A percentile compares a stretch with the other conserved stretches of the same genome.
These are phyloP conservation scores for Boletus mariae DNA, from an alignment of 1,284 basidiomycete species.

Conservation along the genomic window DNA sequence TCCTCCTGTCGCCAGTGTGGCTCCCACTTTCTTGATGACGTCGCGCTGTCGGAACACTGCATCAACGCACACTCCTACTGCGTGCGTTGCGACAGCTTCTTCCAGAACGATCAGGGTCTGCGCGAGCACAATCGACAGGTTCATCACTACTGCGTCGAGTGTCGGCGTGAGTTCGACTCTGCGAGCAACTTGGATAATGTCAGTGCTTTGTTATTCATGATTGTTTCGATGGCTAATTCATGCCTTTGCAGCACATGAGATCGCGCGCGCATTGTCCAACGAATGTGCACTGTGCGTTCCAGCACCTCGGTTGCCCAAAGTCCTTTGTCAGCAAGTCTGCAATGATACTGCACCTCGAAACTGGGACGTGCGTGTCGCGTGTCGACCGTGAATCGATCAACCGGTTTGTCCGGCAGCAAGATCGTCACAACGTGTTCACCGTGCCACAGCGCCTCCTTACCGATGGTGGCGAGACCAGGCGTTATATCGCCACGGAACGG, in stretches of 20 bases:
- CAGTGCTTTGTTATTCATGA: background rate
- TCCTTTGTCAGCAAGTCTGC: constrained; percentile 43
- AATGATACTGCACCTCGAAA: constrained; percentile 46
- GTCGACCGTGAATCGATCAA: constrained; percentile 35
- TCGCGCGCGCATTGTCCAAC: constrained; percentile 39
- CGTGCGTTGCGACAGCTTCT: constrained; percentile 37
- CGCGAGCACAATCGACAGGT: constrained; percentile 46
- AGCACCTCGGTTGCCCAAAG: constrained; percentile 34
- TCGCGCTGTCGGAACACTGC: constrained; percentile 34
- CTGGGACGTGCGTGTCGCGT: constrained; percentile 41
- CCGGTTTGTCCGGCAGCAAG: constrained; percentile 33
- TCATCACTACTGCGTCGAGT: constrained; percentile 48
- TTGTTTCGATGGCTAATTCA: background rate
- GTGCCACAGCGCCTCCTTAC: constrained; percentile 36
- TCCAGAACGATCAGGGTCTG: constrained; percentile 36
- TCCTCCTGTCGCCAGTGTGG: constrained; percentile 45
- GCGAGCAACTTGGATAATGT: constrained; percentile 34
- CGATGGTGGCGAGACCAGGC: constrained; percentile 3
- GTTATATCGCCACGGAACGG: constrained; percentile 37
- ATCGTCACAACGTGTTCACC: constrained; percentile 34
- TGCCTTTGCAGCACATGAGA: constrained; percentile 33
- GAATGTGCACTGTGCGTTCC: constrained; percentile 39
- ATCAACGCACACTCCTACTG: constrained; percentile 41
- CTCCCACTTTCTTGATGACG: constrained; percentile 30
- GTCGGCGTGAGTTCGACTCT: constrained; percentile 41